These are phyloP conservation scores for Rehmannia glutinosa DNA, from an alignment of 257 asterid species.

Conservation along the genomic window DNA sequence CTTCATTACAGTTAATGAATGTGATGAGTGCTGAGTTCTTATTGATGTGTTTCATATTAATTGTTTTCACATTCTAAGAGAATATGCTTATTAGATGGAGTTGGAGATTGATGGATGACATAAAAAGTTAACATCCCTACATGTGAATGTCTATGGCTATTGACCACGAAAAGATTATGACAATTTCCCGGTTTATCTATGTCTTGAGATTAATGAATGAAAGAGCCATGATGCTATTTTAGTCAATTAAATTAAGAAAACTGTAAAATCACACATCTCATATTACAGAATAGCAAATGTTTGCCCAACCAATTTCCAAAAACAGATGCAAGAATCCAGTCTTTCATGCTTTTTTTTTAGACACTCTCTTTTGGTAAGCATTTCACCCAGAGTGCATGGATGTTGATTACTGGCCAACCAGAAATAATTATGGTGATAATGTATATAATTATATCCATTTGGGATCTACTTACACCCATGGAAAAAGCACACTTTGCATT, in stretches of 20 bases:
- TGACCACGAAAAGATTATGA: not conserved
- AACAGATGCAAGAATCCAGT: not conserved
- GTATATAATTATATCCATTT: no score
- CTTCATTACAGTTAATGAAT: slow-evolving; percentile 1
- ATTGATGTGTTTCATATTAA: not conserved
- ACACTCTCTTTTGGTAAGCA: no score
- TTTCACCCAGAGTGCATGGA: no score
- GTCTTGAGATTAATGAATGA: not conserved
- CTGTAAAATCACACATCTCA: not conserved
- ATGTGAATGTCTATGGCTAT: not conserved
- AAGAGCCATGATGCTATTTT: not conserved
- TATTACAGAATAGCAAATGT: not conserved
- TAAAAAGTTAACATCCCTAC: no score
- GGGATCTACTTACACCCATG: no score
- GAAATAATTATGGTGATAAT: no score
- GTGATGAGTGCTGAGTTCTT: not conserved
- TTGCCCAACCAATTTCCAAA: not conserved
- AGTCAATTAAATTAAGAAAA: not conserved
- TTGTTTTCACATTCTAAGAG: not conserved
- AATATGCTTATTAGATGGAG: not conserved
- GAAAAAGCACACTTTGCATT: no score
- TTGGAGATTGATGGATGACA: slow-evolving; percentile 7
- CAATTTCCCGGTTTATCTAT: not conserved
- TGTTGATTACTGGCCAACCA: no score
- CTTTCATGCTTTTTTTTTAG: not conserved